Base-by-base conservation (phyloP, 768 basidiomycete genomes). In the Podaxis rugospora region DNA sequence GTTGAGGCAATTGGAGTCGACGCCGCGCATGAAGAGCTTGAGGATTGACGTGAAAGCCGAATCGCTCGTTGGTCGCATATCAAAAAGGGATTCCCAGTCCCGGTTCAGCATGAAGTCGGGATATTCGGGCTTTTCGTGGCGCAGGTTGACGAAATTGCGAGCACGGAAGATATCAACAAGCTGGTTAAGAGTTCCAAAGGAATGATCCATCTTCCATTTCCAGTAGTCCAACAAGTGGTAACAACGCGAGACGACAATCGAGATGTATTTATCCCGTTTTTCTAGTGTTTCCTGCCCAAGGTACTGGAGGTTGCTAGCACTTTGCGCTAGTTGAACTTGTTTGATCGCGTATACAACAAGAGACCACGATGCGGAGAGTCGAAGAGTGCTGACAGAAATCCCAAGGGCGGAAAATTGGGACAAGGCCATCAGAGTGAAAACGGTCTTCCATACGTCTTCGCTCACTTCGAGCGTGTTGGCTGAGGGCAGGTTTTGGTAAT, bases 101-200 rank as follows among this genome's bases (percentile, higher is more conserved):
- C 59, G 40, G 11, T 54, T 25, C 18, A 61, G n/a, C 59, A 61
- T 55, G 16, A 61, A 61, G n/a, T 61, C 59, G 18, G 59, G 59
- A 49, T 47, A 61, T 11, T 61, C 59, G 35, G 59, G 51, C 44
- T 61, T 47, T 39, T 61, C 59, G 7, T 51, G 28, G 35, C 51
- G 46, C 13, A 61, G 44, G 25, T 61, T 61, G 13, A 61, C 44
- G 53, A 61, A 61, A 50, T 61, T 61, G 32, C 59, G 59, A 25
- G 59, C 52, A 1, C 59, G 59, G 7, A 61, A 61, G 13, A 61
- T 54, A 14, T 61, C 59, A 18, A 61, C 46, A 13, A 61, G 59
- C n/a, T 61, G 59, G 32, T 54, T 61, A 1, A 61, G 46, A 21
- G 52, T 18, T 16, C 52, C 53, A 27, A 61, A 61, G 1, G 59